phyloP scores from a whole-genome alignment of 2,329 filamentous ascomycete species.

The Ascochyta fabae region DNA sequence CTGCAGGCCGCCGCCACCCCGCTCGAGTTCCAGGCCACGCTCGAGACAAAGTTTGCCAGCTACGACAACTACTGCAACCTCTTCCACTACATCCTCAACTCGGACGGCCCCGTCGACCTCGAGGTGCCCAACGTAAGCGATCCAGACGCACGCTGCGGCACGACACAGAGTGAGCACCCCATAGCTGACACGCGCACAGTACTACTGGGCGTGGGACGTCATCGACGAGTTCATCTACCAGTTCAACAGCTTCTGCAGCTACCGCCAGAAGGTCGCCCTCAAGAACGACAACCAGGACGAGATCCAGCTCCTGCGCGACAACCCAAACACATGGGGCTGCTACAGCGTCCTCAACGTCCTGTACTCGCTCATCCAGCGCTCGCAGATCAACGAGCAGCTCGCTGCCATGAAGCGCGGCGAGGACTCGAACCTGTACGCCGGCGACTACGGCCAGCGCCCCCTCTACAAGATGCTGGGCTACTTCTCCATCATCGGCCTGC shows the following conservation, averaged over 20 bases:
- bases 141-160: too few species aligned
- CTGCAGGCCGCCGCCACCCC: constrained; percentile 91
- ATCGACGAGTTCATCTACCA: constrained; percentile 99
- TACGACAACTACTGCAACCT: constrained; percentile 99
- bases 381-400: constrained; percentile 97
- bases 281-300: constrained; percentile 88
- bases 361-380: constrained; percentile 98
- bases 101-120: constrained; percentile 95
- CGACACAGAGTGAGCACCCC: background rate
- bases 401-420: constrained; percentile 93
- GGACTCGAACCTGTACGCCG: constrained; percentile 84
- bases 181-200: constrained; percentile 60
- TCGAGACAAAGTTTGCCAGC: constrained; percentile 97
- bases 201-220: constrained; percentile 99
- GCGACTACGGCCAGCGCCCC: constrained; percentile 92
- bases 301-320: constrained; percentile 87
- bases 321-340: constrained; percentile 99
- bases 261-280: constrained; percentile 89
- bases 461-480: constrained; percentile 99
- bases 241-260: constrained; percentile 99
- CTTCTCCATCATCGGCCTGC: constrained; percentile 97
- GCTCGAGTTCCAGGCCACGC: constrained; percentile 91
- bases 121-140: constrained; percentile 89
- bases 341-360: constrained; percentile 99
- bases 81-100: constrained; percentile 99